Base-by-base conservation (phyloP, 2,329 filamentous ascomycete genomes). In the Xylariaceae sp. region DNA sequence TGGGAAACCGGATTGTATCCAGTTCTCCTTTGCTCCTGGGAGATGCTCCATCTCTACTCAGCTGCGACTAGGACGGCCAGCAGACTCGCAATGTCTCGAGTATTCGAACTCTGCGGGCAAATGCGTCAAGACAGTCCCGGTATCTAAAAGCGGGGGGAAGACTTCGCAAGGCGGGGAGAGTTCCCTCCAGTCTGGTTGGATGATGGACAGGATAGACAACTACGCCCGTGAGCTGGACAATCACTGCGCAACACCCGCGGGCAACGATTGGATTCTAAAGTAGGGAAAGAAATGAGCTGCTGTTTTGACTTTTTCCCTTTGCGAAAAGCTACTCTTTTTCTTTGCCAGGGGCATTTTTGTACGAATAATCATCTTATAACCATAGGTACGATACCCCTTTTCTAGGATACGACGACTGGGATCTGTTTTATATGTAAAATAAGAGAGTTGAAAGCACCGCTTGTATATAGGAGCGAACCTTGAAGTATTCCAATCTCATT, bases 41-140 rank as follows among this genome's bases (percentile, higher is more conserved):
- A 49, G 36, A 25, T 57, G 55, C 42, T 46, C 47, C 3, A 51
- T 47, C 21, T 55, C 55, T 3, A 43, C 52, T 5, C 37, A 56
- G 25, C 22, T 57, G 17, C 54, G 53, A 5, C 21, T 55, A 0
- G 55, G 54, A 3, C 52, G 42, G 35, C 37, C 49, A 1, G 39
- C 50, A 5, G 50, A 56, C 10, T 33, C 46, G 22, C 52, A 55
- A 32, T 54, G 51, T 14, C 46, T 52, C 16, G 51, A 54, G 39
- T 54, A 54, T 34, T 54, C 51, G 7, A 52, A 52, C n/a, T 41
- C 44, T 19, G 51, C 49, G 2, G 51, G 51, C n/a, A 52, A 54
- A 32, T 54, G 51, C 23, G 46, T 54, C 36, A 52, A 52, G 29
- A 46, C 47, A 40, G 49, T 44, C 36, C 14, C 45, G 29, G 45